Conservation (phyloP, 2,329 filamentous ascomycete species). For the Paracoccidioides brasiliensis region DNA sequence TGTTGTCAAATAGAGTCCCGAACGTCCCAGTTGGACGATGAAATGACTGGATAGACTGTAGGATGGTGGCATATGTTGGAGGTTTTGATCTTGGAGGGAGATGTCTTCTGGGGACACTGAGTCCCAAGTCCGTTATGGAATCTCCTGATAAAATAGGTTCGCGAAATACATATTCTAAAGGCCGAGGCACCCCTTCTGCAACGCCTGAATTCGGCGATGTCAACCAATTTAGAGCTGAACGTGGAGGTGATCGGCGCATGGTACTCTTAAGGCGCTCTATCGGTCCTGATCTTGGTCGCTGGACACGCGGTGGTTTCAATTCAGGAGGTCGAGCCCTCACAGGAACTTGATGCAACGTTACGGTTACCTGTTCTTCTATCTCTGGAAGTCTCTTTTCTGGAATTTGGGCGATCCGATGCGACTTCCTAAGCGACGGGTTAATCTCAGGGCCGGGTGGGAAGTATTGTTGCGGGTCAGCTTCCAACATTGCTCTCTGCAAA, state of each 20-base stretch:
- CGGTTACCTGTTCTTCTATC: slow-evolving; percentile 22
- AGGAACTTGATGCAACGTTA: slow-evolving; percentile 26
- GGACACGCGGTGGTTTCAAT: slow-evolving; percentile 3
- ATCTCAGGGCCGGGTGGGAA: slow-evolving; percentile 33
- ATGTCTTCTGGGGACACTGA: neutral
- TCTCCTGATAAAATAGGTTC: no score
- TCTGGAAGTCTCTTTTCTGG: slow-evolving; percentile 15
- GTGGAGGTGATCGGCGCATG: slow-evolving; percentile 11
- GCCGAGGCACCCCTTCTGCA: neutral
- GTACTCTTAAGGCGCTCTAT: slow-evolving; percentile 21
- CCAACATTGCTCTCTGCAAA: slow-evolving; percentile 39
- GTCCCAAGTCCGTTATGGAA: neutral
- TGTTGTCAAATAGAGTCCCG: slow-evolving; percentile 21
- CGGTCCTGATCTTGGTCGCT: slow-evolving; percentile 9
- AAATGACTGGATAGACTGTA: slow-evolving; percentile 28
- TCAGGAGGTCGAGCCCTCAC: slow-evolving; percentile 14
- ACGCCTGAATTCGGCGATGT: slow-evolving; percentile 5
- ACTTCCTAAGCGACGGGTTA: slow-evolving; percentile 20
- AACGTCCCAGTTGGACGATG: slow-evolving; percentile 33
- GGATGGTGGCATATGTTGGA: slow-evolving; percentile 23
- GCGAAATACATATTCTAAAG: neutral
- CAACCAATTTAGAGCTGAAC: slow-evolving; percentile 10
- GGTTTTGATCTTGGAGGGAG: slow-evolving; percentile 15
- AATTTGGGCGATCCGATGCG: slow-evolving; percentile 3
- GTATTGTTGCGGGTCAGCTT: slow-evolving; percentile 30